These are phyloP conservation scores for Waltergamsia citrina DNA, from an alignment of 2,329 filamentous ascomycete species.

Conservation along the genomic window DNA sequence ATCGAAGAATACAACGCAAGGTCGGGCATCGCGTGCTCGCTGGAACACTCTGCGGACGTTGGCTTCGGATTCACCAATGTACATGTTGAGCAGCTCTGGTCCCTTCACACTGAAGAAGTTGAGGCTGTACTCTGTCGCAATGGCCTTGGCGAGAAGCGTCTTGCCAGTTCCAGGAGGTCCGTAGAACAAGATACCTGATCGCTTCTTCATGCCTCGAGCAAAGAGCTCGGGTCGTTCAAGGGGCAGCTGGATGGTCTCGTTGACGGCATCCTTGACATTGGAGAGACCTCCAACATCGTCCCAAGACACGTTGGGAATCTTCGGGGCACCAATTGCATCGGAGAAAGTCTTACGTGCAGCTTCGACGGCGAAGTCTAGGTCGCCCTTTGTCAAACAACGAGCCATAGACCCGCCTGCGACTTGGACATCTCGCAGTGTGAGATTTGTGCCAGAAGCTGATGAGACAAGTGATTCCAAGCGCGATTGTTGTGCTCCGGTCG, in stretches of 20 bases:
- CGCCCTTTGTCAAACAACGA: constrained; percentile 67
- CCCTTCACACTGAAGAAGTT: constrained; percentile 95
- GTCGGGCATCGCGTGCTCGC: constrained; percentile 72
- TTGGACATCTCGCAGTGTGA: constrained; percentile 75
- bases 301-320: constrained; percentile 96
- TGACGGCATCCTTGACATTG: constrained; percentile 94
- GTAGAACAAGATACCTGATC: constrained; percentile 87
- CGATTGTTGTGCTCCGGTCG: constrained; percentile 64
- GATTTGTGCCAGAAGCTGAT: constrained; percentile 32
- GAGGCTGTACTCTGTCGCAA: constrained; percentile 85
- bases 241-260: constrained; percentile 91
- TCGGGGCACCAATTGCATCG: constrained; percentile 91
- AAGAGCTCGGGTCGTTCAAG: constrained; percentile 88
- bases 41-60: constrained; percentile 88
- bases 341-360: constrained; percentile 96
- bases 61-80: constrained; percentile 88
- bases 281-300: constrained; percentile 88
- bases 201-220: constrained; percentile 96
- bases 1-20: constrained; percentile 90
- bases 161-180: constrained; percentile 88
- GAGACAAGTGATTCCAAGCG: constrained; percentile 59
- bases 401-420: constrained; percentile 76
- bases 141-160: constrained; percentile 85
- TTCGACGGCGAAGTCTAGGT: constrained; percentile 90
- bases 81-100: constrained; percentile 89